These are phyloP conservation scores for Eudorina sp. DNA, from an alignment of 139 green algal species.

Conservation along the genomic window DNA sequence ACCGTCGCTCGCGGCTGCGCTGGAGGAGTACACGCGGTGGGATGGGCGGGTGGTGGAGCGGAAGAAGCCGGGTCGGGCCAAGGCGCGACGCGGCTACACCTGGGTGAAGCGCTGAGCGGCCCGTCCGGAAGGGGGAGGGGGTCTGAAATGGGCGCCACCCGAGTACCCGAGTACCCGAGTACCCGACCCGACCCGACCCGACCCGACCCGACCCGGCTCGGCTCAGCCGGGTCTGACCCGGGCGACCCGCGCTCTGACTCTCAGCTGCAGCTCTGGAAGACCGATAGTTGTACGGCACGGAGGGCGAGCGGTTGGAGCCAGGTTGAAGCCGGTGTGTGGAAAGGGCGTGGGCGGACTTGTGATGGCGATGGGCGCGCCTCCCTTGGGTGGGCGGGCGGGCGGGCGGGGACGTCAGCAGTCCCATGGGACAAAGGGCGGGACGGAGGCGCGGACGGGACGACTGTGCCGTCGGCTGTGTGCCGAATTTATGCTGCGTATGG, in stretches of 20 bases:
- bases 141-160: background rate
- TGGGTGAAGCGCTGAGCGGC: slow-evolving; percentile 90
- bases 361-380: no score
- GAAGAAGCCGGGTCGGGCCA: slow-evolving; percentile 94
- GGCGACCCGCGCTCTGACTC: background rate
- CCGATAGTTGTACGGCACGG: background rate
- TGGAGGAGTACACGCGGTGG: slow-evolving; percentile 71
- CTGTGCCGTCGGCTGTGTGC: no score
- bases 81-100: slow-evolving; percentile 88
- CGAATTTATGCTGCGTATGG: no score
- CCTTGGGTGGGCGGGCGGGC: no score
- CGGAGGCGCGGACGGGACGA: no score
- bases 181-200: no score
- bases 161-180: background rate
- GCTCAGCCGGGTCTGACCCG: background rate
- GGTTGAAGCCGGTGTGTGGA: no score
- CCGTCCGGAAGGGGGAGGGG: background rate
- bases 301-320: no score
- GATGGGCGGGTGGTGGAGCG: slow-evolving; percentile 93
- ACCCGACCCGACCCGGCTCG: no score
- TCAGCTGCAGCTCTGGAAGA: background rate
- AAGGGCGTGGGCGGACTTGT: no score
- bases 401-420: no score
- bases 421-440: no score
- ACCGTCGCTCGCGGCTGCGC: slow-evolving; percentile 70